Evolutionary conservation across 2,329 filamentous ascomycete genomes (phyloP), one percentile per base, ranked within the genome.

Genomic region (Cercospora sp.): DNA sequence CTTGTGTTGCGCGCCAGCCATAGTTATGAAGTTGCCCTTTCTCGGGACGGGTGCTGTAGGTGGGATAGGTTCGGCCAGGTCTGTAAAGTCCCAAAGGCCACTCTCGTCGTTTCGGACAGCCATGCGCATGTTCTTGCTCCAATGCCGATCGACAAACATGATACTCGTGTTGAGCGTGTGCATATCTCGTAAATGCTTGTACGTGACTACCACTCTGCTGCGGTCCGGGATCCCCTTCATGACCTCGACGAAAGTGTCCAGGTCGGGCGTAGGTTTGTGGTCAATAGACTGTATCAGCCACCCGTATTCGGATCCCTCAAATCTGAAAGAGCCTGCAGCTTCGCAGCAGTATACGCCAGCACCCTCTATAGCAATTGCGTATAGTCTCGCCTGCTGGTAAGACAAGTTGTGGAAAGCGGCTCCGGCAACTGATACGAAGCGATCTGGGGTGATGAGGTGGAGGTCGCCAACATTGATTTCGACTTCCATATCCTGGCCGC

Each of bases 331-430:
- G 2, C 95, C 95, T 2, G 92, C 91, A 5, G 94, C 92, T 80
- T 99, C 95, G 77, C 94, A 98, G 68, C 98, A 91, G 78, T 92
- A 99, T 18, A 99, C 93, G 36, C 95, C 95, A 51, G 80, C 76
- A 62, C 80, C 78, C 78, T 93, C 90, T 74, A 93, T 91, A 9
- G 94, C 90, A 67, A 99, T 94, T 36, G 94, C 94, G 78, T 97
- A 98, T 4, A 97, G 86, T 9, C 95, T 90, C n/a, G 95, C 93
- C 80, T 98, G 94, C 78, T 99, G 95, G 79, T 99, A 99, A 0
- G 96, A 99, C 18, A 99, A 84, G 78, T 97, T 89, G 82, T 99
- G 96, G 84, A 99, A 98, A 68, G 93, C 94, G 26, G 90, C 95
- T 20, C 95, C 96, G 51, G 94, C 92, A 53, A 98, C 94, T 4